Evolutionary conservation across 225 moss, liverwort and hornwort species (phyloP).

Genomic region (Pseudisothecium myosuroides): DNA sequence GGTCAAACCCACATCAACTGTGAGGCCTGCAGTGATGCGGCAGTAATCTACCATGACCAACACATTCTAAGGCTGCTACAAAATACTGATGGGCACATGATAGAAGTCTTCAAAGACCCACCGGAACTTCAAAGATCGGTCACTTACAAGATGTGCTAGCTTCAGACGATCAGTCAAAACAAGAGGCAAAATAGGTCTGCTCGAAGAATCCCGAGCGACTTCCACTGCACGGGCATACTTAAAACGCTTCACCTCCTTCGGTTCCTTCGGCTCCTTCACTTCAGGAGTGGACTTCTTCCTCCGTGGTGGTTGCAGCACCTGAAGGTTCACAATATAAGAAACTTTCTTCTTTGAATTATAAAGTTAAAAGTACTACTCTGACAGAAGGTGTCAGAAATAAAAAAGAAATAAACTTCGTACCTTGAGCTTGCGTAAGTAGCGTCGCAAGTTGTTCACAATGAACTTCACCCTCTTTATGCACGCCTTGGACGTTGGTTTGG

Average conservation of each 20-base stretch:
- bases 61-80: background rate
- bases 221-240: slow-evolving; percentile 56
- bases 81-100: background rate
- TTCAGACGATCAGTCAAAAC: slow-evolving; percentile 56
- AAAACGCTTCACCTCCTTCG: slow-evolving; percentile 55
- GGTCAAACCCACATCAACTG: background rate
- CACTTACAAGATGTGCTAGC: slow-evolving; percentile 50
- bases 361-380: background rate
- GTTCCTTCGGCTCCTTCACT: slow-evolving; percentile 42
- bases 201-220: slow-evolving; percentile 47
- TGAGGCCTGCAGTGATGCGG: background rate
- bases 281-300: slow-evolving; percentile 38
- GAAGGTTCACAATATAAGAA: background rate
- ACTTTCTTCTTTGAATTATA: background rate
- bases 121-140: background rate
- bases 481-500: slow-evolving; percentile 59
- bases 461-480: slow-evolving; percentile 78
- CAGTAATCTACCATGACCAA: background rate
- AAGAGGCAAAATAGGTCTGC: slow-evolving; percentile 64
- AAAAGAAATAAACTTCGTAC: background rate
- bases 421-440: slow-evolving; percentile 55
- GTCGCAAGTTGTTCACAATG: slow-evolving; percentile 50
- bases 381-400: background rate
- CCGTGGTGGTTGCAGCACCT: slow-evolving; percentile 47
- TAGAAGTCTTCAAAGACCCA: background rate